Percentiles rank a stretch among this genome's conserved stretches.
phyloP scores from a whole-genome alignment of 116 monocot species.

The Iris pallida region DNA sequence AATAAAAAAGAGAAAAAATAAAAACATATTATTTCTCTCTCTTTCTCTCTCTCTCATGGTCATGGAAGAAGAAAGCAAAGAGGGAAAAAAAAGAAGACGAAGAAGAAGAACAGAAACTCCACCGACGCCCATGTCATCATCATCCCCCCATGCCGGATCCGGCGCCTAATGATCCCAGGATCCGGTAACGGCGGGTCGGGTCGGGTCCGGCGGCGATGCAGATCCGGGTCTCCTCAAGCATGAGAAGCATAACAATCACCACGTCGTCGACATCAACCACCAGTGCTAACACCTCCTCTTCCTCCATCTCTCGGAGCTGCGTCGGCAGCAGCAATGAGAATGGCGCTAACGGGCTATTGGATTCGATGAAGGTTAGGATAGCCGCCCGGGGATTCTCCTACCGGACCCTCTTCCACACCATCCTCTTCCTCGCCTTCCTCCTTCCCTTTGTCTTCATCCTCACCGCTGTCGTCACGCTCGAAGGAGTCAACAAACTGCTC shows the following conservation, averaged over 20 bases:
- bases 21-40: no score
- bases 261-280: neutral
- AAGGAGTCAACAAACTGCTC: slow-evolving; percentile 76
- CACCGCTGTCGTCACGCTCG: slow-evolving; percentile 76
- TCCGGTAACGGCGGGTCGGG: neutral
- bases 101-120: neutral
- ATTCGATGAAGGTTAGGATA: slow-evolving; percentile 63
- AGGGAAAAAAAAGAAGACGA: neutral
- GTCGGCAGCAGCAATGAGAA: neutral
- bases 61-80: no score
- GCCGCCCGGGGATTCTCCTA: slow-evolving; percentile 47
- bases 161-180: neutral
- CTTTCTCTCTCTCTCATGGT: no score
- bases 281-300: neutral
- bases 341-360: slow-evolving; percentile 37
- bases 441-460: slow-evolving; percentile 93
- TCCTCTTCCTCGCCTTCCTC: slow-evolving; percentile 73
- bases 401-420: slow-evolving; percentile 58
- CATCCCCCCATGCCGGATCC: no score
- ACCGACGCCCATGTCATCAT: neutral
- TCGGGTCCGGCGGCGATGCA: slow-evolving; percentile 26
- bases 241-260: slow-evolving; percentile 53
- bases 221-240: slow-evolving; percentile 55
- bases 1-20: no score
- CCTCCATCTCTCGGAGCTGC: neutral